phyloP scores from a whole-genome alignment of 1,139 yeast genomes.

The Protomyces arabidopsidicola region DNA sequence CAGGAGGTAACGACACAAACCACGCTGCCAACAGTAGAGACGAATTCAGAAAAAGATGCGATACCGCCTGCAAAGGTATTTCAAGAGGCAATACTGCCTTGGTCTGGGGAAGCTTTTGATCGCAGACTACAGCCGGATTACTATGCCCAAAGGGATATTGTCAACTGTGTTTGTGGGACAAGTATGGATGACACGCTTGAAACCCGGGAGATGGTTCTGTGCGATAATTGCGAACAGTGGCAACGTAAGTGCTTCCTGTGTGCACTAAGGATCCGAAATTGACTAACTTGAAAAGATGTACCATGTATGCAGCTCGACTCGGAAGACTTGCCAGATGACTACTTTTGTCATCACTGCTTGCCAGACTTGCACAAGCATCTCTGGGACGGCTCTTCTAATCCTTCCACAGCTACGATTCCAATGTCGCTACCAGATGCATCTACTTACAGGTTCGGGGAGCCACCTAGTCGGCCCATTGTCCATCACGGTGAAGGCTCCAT shows the following conservation, averaged over 20 bases:
- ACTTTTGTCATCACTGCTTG: slow-evolving; percentile 13
- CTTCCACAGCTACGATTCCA: background rate
- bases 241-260: background rate
- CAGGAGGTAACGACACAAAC: background rate
- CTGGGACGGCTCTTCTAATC: background rate
- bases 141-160: slow-evolving; percentile 4
- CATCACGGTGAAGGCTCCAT: background rate
- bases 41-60: background rate
- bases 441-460: background rate
- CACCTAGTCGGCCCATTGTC: background rate
- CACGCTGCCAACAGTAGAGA: background rate
- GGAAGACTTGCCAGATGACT: slow-evolving; percentile 10
- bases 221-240: slow-evolving; percentile 19
- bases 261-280: background rate
- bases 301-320: slow-evolving; percentile 7
- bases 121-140: slow-evolving; percentile 9
- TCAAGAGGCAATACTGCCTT: slow-evolving; percentile 6
- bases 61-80: background rate
- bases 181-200: background rate
- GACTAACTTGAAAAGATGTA: background rate
- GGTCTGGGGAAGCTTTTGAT: slow-evolving; percentile 12
- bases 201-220: slow-evolving; percentile 12
- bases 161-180: slow-evolving; percentile 10
- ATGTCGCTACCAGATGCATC: background rate
- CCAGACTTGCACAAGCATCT: slow-evolving; percentile 5